Evolutionary conservation across 768 basidiomycete genomes (phyloP), one percentile per base, ranked within the genome.

Genomic region (Coprinopsis strossmayeri): DNA sequence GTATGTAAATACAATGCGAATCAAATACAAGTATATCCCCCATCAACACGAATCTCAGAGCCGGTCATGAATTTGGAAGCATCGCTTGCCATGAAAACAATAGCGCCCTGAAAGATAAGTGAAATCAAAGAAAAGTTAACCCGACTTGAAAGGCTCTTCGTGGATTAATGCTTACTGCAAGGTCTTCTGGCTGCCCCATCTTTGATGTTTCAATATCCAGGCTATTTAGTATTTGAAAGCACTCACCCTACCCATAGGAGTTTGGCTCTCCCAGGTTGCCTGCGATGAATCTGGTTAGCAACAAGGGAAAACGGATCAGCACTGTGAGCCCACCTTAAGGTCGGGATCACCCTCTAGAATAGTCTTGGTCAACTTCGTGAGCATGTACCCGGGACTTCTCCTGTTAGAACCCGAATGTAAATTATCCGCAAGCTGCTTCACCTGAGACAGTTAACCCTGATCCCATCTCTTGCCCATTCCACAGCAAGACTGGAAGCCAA

Each of bases 131-230:
- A 34, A 47, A 40, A 37, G 38, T n/a, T 24, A 24, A 48, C 28
- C 37, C 13, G 37, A 5, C n/a, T n/a, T n/a, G n/a, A n/a, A n/a
- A n/a, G n/a, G n/a, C n/a, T n/a, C n/a, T n/a, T n/a, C n/a, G n/a
- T n/a, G 30, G 10, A 53, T 18, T 30, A 27, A 32, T 30, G 69
- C 77, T 23, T 56, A 84, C 90, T 55, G 91, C 81, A 52, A 95
- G 71, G 60, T 98, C 95, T 55, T 94, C 89, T 9, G 94, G 93
- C 52, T 94, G 84, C 43, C 91, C 94, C 77, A 97, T 81, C 87
- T 88, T 13, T 44, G 45, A 32, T 7, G 52, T 25, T 25, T 56
- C 34, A 50, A 23, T n/a, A 13, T 17, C 46, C 47, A 9, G 7
- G 45, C 25, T 13, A 38, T 30, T 46, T 30, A 45, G 20, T 30